Base-by-base conservation (phyloP, 2,329 filamentous ascomycete genomes). In the Aureobasidium leucospermi region DNA sequence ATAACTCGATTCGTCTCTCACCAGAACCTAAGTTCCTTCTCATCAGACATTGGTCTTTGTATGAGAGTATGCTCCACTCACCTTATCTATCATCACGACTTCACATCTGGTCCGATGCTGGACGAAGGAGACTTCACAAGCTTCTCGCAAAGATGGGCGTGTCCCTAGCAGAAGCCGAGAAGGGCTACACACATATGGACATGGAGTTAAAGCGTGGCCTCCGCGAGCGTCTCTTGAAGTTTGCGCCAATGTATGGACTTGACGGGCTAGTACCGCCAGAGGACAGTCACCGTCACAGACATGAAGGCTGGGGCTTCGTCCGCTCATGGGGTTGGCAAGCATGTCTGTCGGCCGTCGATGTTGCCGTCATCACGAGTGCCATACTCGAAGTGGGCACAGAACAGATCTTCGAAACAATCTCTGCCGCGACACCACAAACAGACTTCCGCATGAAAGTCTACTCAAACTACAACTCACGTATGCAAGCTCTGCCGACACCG, bases 71-170 rank as follows among this genome's bases (percentile, higher is more conserved):
- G 94, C 81, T 97, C 11, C 94, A 99, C 72, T 96, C 92, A 0
- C 92, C 93, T 0, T 97, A 96, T 69, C 83, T 99, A 4, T 93
- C 95, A 61, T 90, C 93, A 3, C 84, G 90, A 34, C 81, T 99
- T 47, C 93, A 95, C 73, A 91, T 96, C 48, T 99, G 94, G 93
- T 95, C 87, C 62, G 94, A 97, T 63, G 83, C 82, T 53, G 94
- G 94, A 3, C 82, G 89, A 57, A 96, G 95, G 71, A 84, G 93
- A 55, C 78, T 99, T 19, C 90, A 96, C 73, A 97, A 97, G 70
- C 81, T 99, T 0, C 81, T 99, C 2, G 94, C 94, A 45, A 99
- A 97, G 74, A 99, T 99, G 93, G 94, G 94, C 34, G 89, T 99
- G 59, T 96, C 90, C 68, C 78, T 97, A 39, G 88, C 87, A 5